Evolutionary conservation across 2,329 filamentous ascomycete genomes (phyloP).

Genomic region (Fusarium nodosum): DNA sequence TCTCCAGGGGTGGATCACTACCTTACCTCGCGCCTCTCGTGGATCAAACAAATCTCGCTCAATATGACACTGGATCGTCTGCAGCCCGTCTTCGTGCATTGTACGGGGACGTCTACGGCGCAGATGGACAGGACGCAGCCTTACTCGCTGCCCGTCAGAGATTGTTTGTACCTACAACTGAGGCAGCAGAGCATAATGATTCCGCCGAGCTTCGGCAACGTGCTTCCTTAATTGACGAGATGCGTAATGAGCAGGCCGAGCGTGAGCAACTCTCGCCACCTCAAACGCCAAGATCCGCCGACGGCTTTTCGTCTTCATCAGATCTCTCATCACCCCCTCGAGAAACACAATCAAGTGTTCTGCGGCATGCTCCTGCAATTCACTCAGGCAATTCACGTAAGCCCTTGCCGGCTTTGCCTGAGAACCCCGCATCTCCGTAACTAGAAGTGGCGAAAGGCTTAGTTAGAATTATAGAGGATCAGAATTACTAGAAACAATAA

Average conservation of each 20-base stretch:
- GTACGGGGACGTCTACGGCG: conserved; percentile 31
- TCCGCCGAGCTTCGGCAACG: conserved; percentile 15
- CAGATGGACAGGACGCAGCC: conserved; percentile 6
- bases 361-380: conserved; percentile 39
- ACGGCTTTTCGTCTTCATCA: conserved; percentile 29
- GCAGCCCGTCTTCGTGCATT: conserved; percentile 32
- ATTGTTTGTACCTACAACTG: conserved; percentile 19
- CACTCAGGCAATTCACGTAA: conserved; percentile 54
- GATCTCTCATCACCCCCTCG: conserved; percentile 26
- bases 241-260: conserved; percentile 26
- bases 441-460: background rate
- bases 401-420: conserved; percentile 60
- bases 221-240: conserved; percentile 22
- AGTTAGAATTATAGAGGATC: conserved; percentile 8
- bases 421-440: conserved; percentile 52
- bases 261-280: conserved; percentile 50
- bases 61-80: conserved; percentile 44
- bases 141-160: conserved; percentile 27
- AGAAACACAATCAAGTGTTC: conserved; percentile 25
- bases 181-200: background rate
- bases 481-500: background rate
- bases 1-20: conserved; percentile 68
- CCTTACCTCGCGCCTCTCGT: conserved; percentile 51
- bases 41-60: conserved; percentile 47
- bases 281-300: conserved; percentile 40